These are phyloP conservation scores for Nothomitra cinnamomea DNA, from an alignment of 2,329 filamentous ascomycete genomes.

Conservation along the genomic window DNA sequence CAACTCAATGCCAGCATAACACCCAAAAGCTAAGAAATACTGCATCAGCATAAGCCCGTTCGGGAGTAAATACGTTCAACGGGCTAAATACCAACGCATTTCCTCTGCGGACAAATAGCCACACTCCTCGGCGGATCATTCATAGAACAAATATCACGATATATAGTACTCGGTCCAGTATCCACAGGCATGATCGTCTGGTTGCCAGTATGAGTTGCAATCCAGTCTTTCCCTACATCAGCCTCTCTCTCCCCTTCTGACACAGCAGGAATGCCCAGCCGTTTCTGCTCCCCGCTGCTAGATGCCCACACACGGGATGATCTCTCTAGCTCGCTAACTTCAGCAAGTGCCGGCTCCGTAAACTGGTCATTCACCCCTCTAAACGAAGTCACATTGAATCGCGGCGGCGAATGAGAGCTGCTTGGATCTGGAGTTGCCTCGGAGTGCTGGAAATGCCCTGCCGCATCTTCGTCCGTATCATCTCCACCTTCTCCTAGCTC, in stretches of 20 bases:
- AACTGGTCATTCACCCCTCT: background rate
- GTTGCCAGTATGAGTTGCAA: background rate
- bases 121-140: conserved; percentile 49
- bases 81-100: conserved; percentile 29
- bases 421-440: background rate
- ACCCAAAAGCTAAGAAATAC: conserved; percentile 36
- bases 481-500: conserved; percentile 23
- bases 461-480: background rate
- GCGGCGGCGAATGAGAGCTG: background rate
- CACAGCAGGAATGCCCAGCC: background rate
- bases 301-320: background rate
- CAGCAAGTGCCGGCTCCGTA: background rate
- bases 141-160: conserved; percentile 37
- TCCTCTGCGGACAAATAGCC: conserved; percentile 45
- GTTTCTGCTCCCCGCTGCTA: background rate
- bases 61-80: background rate
- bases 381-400: background rate
- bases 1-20: conserved; percentile 42
- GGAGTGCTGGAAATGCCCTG: background rate
- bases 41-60: background rate
- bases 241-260: background rate
- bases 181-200: conserved; percentile 9
- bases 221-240: background rate
- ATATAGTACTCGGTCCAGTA: conserved; percentile 22
- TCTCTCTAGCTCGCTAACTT: background rate